Evolutionary conservation across 805 yeast genomes (phyloP), one percentile per base, ranked within the genome.

Genomic region (Ogataea kodamae): DNA sequence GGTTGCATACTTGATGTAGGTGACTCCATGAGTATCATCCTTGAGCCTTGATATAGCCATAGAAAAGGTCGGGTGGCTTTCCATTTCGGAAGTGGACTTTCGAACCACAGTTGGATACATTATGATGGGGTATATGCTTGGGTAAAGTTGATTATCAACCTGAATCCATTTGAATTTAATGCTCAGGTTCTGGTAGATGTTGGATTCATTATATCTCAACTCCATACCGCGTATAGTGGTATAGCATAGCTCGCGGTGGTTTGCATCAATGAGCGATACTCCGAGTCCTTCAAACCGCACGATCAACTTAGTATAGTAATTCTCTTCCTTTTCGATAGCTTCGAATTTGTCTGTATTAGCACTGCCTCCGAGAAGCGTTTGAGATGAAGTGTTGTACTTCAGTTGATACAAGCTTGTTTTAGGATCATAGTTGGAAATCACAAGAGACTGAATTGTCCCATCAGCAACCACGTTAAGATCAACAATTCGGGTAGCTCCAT

Each of bases 391-490:
- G 21, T 52, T 57, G 25, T 64, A 39, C 28, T 51, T 56, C 30
- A 79, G 52, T 52, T 82, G 83, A 55, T 87, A 87, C 54, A 86
- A 59, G 55, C 96, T 84, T 5, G 74, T 69, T 2, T 78, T 73
- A 5, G 89, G 81, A 48, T 86, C 92, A 51, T 86, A 86, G 36
- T 84, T 79, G 1, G 95, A 74, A 3, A 92, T 81, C 4, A 87
- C 81, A 43, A 92, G 70, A 0, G 95, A 81, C 59, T 87, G 96
- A 1, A 89, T 78, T 0, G 96, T 95, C 0, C 97, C 98, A 64
- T 92, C 97, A 0, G 97, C 97, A 25, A 87, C 81, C 11, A 92
- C 97, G 52, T 88, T 86, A 48, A 94, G 64, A 48, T 88, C 97
- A 18, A 87, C 89, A 37, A 83, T 78, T 0, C 61, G 62, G 8